These are phyloP conservation scores for Gossypium davidsonii DNA, from an alignment of 441 rosid species.

Conservation along the genomic window DNA sequence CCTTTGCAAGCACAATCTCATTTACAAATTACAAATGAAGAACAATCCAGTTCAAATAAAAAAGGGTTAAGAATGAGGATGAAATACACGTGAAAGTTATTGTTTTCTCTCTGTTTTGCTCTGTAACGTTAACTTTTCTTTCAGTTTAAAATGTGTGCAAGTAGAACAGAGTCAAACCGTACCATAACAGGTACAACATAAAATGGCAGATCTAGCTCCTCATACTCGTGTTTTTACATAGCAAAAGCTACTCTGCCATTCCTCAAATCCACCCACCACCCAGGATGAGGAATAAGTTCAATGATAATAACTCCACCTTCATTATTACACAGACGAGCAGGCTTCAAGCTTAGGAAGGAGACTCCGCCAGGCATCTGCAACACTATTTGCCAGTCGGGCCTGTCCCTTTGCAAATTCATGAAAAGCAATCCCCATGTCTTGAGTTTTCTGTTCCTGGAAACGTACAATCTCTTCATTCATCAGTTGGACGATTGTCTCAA, in stretches of 20 bases:
- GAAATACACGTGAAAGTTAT: background rate
- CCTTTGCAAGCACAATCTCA: background rate
- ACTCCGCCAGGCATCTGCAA: slow-evolving; percentile 95
- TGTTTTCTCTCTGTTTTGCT: background rate
- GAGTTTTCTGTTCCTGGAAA: slow-evolving; percentile 86
- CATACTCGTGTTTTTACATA: slow-evolving; percentile 17
- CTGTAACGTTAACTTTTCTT: background rate
- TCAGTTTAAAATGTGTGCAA: slow-evolving; percentile 24
- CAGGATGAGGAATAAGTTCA: background rate
- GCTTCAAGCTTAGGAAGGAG: slow-evolving; percentile 96
- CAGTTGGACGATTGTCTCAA: slow-evolving; percentile 60
- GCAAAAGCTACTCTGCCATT: slow-evolving; percentile 10
- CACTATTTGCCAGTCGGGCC: slow-evolving; percentile 69
- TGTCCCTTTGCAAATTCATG: slow-evolving; percentile 95
- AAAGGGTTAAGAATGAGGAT: background rate
- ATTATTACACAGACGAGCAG: slow-evolving; percentile 30
- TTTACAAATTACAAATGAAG: background rate
- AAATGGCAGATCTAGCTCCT: slow-evolving; percentile 16
- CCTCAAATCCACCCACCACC: background rate
- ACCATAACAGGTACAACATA: slow-evolving; percentile 14
- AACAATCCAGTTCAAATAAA: background rate
- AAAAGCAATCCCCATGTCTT: slow-evolving; percentile 84
- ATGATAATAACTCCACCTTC: slow-evolving; percentile 17
- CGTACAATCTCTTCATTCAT: slow-evolving; percentile 88
- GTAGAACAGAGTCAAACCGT: background rate